Conservation (phyloP, 2,329 filamentous ascomycete species). For the Trichocomaceae sp. region DNA sequence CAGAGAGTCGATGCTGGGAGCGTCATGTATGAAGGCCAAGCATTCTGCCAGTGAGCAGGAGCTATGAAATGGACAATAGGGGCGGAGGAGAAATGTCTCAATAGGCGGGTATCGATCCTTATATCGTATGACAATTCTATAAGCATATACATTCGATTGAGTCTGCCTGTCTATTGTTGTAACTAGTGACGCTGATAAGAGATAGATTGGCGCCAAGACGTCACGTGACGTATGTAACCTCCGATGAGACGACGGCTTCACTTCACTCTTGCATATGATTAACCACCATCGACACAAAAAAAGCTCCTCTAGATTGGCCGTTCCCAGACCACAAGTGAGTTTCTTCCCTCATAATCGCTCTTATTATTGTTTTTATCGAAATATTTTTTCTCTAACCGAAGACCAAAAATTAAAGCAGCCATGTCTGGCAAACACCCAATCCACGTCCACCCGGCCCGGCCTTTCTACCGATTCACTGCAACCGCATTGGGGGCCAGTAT, state of each 20-base stretch:
- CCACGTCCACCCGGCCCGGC: conserved; percentile 53
- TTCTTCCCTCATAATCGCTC: background rate
- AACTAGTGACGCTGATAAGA: conserved; percentile 1
- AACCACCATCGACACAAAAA: background rate
- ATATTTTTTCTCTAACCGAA: background rate
- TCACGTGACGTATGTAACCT: conserved; percentile 2
- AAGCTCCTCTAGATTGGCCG: background rate
- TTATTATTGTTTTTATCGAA: too few relatives aligned
- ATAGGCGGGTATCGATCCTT: background rate
- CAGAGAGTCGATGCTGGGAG: background rate
- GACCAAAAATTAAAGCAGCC: conserved; percentile 15
- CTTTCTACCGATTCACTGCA: conserved; percentile 75
- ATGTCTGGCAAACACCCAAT: conserved; percentile 41
- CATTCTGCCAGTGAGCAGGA: background rate
- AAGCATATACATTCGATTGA: background rate
- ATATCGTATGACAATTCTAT: background rate
- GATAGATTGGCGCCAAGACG: background rate
- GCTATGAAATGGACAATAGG: too few relatives aligned
- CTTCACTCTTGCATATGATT: background rate
- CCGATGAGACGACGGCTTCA: background rate
- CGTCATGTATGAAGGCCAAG: conserved; percentile 2
- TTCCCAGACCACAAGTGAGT: conserved; percentile 6
- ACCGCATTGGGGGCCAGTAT: conserved; percentile 88
- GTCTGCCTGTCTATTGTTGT: background rate
- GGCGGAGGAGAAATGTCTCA: background rate